Evolutionary conservation across 352 stramenopile species (phyloP), one percentile per base, ranked within the genome.

Genomic region (Elongisporangium senticosum): DNA sequence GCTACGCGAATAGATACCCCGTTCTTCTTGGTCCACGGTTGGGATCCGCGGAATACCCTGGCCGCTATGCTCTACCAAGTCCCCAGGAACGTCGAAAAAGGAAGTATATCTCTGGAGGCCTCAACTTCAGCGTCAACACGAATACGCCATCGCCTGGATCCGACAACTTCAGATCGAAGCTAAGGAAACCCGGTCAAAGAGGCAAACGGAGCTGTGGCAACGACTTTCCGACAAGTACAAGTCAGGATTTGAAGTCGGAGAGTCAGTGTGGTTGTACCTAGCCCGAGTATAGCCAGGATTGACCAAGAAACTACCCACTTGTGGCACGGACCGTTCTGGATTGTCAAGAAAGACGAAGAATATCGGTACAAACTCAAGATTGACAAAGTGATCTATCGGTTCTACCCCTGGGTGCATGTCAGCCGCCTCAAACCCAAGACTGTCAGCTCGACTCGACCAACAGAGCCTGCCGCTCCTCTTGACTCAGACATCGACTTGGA

Each of bases 401-500:
- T 72, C 0, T 70, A 68, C 23, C 63, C 65, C 0, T 54, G 56
- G 17, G 63, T 70, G 0, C 69, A 77, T 37, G 22, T 74, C 1
- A 61, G 62, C 23, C 61, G 67, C 24, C 24, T 72, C 0, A 72
- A 74, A 53, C 40, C 51, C 0, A 47, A 65, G 0, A 3, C 49
- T 0, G 1, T 39, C 2, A 49, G 40, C 14, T 48, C 58, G 0
- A 48, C 56, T 14, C 58, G 63, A 28, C 65, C 63, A 0, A 8
- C 11, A 7, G 17, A 14, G 0, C 11, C 21, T 6, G 13, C 62
- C 21, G 47, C 21, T 1, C 19, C 53, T 15, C 17, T 23, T 1
- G 40, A 51, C 17, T 20, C 20, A 54, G 67, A 69, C 13, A 20
- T 58, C 0, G 66, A 72, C 33, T 74, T 70, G 20, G 69, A 77